phyloP scores from a whole-genome alignment of 106 monocot genomes.

The Xerophyta viscosa region DNA sequence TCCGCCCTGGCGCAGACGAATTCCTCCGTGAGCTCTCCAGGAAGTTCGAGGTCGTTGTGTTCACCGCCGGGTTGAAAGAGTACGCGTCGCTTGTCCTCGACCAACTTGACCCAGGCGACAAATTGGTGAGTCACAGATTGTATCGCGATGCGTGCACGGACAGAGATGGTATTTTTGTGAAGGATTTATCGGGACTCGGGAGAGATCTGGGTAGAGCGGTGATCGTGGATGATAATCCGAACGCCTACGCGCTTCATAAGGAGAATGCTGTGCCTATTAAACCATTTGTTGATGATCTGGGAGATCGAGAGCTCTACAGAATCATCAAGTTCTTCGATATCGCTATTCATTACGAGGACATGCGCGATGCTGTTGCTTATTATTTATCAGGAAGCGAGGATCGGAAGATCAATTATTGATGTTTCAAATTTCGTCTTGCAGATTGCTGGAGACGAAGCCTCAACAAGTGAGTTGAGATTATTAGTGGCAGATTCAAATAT shows the following conservation, averaged over 20 bases:
- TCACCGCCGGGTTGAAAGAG: constrained; percentile 77
- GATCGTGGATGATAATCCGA: constrained; percentile 87
- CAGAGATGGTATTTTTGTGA: constrained; percentile 51
- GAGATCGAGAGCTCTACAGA: constrained; percentile 53
- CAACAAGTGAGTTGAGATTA: too few relatives aligned
- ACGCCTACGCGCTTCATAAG: constrained; percentile 53
- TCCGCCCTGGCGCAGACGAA: constrained; percentile 69
- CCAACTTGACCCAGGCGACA: constrained; percentile 44
- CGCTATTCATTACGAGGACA: constrained; percentile 35
- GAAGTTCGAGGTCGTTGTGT: constrained; percentile 66
- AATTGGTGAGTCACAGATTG: constrained; percentile 57
- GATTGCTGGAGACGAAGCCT: too few relatives aligned
- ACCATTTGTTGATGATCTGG: constrained; percentile 46
- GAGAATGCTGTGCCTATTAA: constrained; percentile 62
- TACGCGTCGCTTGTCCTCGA: constrained; percentile 91
- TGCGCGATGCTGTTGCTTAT: constrained; percentile 43
- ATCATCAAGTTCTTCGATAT: constrained; percentile 52
- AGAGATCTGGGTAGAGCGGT: constrained; percentile 45
- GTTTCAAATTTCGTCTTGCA: too few relatives aligned
- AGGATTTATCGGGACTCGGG: constrained; percentile 55
- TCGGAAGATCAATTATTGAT: neutral
- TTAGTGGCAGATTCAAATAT: too few relatives aligned
- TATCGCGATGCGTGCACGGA: constrained; percentile 72
- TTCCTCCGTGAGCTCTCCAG: constrained; percentile 35
- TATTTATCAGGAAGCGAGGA: neutral